Conservation (phyloP, 1,139 yeast species). For the Sugiyamaella novakii region DNA sequence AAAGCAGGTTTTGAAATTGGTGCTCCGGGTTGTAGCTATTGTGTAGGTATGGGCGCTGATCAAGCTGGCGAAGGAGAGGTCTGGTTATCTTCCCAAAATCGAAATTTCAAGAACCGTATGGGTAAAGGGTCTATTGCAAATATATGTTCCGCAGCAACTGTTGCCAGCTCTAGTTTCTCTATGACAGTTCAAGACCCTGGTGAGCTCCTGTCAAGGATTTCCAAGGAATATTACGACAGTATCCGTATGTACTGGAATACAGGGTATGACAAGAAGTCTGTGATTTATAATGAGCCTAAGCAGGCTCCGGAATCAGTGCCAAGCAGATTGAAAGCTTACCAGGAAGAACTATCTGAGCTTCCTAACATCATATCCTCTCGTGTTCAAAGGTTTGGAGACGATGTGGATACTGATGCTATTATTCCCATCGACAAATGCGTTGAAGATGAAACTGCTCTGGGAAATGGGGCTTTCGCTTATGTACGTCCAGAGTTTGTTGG, state of each 20-base stretch:
- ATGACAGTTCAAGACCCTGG: constrained; percentile 24
- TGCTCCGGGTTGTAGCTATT: constrained; percentile 24
- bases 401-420: constrained; percentile 26
- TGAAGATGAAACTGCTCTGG: constrained; percentile 18
- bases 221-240: constrained; percentile 17
- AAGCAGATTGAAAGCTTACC: constrained; percentile 18
- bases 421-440: constrained; percentile 24
- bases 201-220: constrained; percentile 17
- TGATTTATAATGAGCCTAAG: constrained; percentile 20
- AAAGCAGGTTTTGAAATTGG: constrained; percentile 25
- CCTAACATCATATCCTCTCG: constrained; percentile 19
- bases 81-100: constrained; percentile 25
- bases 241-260: constrained; percentile 22
- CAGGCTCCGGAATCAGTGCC: constrained; percentile 4
- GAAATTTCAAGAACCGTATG: constrained; percentile 25
- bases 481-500: constrained; percentile 24
- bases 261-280: constrained; percentile 17
- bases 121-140: constrained; percentile 25
- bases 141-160: constrained; percentile 24
- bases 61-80: constrained; percentile 25
- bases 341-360: constrained; percentile 19
- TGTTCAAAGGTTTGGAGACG: constrained; percentile 25
- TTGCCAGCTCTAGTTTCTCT: constrained; percentile 25
- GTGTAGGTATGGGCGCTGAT: constrained; percentile 26
- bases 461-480: constrained; percentile 24